Conservation (phyloP, 768 basidiomycete species). For the Mycena pura region DNA sequence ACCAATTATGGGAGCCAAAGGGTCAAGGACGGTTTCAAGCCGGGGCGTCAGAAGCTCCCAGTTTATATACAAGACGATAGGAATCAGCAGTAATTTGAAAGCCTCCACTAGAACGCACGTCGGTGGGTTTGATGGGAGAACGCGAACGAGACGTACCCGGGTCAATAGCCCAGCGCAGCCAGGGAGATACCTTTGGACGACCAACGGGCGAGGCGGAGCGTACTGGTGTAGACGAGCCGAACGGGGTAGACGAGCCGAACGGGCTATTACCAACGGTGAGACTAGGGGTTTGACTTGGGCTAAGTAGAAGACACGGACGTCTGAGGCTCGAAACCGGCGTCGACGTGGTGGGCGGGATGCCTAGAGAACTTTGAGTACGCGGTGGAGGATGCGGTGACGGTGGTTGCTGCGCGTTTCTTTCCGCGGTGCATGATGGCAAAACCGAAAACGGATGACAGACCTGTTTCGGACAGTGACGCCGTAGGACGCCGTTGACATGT, state of each 20-base stretch:
- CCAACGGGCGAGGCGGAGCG: conserved; percentile 42
- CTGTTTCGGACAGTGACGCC: background rate
- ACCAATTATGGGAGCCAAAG: conserved; percentile 31
- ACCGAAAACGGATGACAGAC: background rate
- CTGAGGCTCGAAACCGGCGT: conserved; percentile 67
- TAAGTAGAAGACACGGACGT: conserved; percentile 50
- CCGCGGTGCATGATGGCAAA: background rate
- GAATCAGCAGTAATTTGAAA: conserved; percentile 68
- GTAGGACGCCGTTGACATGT: conserved; percentile 51
- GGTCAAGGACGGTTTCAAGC: conserved; percentile 16
- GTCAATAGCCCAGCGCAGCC: conserved; percentile 75
- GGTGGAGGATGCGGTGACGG: background rate
- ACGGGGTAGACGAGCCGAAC: conserved; percentile 44
- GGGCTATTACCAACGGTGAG: too few relatives aligned
- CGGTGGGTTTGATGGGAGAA: background rate
- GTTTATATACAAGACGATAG: conserved; percentile 65
- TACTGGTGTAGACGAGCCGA: conserved; percentile 45
- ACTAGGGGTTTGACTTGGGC: background rate
- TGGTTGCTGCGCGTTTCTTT: background rate
- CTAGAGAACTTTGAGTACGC: background rate
- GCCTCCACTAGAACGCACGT: conserved; percentile 55
- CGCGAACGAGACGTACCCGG: conserved; percentile 59
- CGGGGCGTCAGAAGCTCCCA: conserved; percentile 61
- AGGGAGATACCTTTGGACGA: conserved; percentile 38
- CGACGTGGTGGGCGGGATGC: conserved; percentile 55